Evolutionary conservation across 2,329 filamentous ascomycete species (phyloP), one percentile per base, ranked within the genome.

Genomic region (Aspergillus sp.): DNA sequence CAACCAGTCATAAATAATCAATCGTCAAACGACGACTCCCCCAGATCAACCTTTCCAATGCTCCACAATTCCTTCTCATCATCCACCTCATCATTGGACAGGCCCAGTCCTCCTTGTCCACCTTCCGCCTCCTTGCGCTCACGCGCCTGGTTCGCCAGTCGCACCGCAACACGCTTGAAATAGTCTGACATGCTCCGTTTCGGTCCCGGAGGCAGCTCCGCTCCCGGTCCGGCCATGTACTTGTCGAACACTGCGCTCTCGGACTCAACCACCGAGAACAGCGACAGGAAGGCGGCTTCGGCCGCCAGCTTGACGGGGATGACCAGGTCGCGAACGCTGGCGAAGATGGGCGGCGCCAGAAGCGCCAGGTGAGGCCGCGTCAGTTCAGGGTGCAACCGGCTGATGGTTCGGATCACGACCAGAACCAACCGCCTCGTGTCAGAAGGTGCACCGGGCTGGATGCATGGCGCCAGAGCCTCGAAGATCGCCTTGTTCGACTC

Each of bases 11-110:
- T 29, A 16, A 38, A 20, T 52, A 57, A 63, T 67, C 60, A 67
- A 50, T 71, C 65, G 52, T 73, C 69, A 58, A 71, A 66, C 25
- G 62, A 57, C 34, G 69, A 73, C 53, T 90, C 88, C 7, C 83
- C 88, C 44, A 92, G 76, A 69, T 97, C 93, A 46, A 96, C 86
- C 73, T 88, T 92, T 5, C 94, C 94, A 46, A 99, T 88, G 69
- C 89, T 94, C 92, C 91, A 96, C 57, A 99, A 86, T 77, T 99
- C 94, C 72, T 85, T 88, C 78, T 97, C 91, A 74, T 99, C 94
- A 67, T 99, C 94, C 29, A 85, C 78, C 76, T 99, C 94, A 71
- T 99, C 94, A 67, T 89, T 91, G 31, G 88, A 89, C 64, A 99
- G 71, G 0, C 92, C 92, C 46, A 97, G 69, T 0, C 91, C 91